Evolutionary conservation across 2,329 filamentous ascomycete genomes (phyloP).

Genomic region (Microsporum canis): DNA sequence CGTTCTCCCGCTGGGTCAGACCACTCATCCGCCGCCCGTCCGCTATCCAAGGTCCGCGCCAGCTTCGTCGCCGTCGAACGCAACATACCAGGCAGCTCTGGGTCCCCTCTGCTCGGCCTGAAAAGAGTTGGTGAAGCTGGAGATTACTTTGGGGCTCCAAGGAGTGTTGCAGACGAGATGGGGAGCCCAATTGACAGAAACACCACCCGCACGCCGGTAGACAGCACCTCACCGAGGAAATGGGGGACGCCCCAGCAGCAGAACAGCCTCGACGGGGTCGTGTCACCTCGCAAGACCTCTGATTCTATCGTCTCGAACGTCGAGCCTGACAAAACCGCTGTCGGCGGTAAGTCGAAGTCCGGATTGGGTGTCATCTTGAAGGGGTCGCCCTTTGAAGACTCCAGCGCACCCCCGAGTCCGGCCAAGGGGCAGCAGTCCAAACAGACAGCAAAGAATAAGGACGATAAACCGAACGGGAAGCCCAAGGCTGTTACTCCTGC

Average conservation of each 20-base stretch:
- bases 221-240: neutral
- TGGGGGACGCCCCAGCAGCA: conserved; percentile 1
- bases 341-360: neutral
- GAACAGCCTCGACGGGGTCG: neutral
- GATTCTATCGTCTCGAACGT: neutral
- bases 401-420: conserved; percentile 3
- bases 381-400: conserved; percentile 21
- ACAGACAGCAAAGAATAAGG: neutral
- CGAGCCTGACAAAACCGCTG: neutral
- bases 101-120: conserved; percentile 30
- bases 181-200: conserved; percentile 19
- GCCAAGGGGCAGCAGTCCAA: neutral
- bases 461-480: neutral
- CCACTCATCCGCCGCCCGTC: conserved; percentile 40
- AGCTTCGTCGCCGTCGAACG: conserved; percentile 62
- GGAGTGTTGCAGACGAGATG: conserved; percentile 19
- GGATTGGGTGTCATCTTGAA: conserved; percentile 21
- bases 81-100: conserved; percentile 6
- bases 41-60: conserved; percentile 62
- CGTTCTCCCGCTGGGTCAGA: conserved; percentile 49
- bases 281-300: neutral
- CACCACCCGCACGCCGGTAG: conserved; percentile 9
- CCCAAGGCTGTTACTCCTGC: neutral
- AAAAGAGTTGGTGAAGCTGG: conserved; percentile 30
- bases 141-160: conserved; percentile 24